Evolutionary conservation across 257 asterid species (phyloP).

Genomic region (Fraxinus cuspidata): DNA sequence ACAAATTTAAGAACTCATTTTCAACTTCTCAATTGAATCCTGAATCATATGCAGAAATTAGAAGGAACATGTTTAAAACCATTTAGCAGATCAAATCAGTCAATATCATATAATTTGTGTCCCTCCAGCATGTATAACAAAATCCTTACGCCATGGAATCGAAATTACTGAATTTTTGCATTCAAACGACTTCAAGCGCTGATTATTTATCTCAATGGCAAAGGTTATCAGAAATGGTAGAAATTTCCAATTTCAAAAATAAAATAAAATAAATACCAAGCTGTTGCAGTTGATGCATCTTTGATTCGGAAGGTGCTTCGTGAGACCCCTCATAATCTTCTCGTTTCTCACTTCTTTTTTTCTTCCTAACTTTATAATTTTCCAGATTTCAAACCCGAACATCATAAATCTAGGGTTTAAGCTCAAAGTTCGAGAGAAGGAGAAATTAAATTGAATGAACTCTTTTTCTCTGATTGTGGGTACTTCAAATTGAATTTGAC

Average conservation of each 20-base stretch:
- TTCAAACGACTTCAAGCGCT: neutral
- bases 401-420: neutral
- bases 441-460: constrained; percentile 5
- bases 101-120: neutral
- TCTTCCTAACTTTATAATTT: constrained; percentile 56
- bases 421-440: constrained; percentile 20
- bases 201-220: neutral
- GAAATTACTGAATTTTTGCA: neutral
- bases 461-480: too few relatives aligned
- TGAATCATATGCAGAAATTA: neutral
- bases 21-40: neutral
- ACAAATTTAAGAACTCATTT: neutral
- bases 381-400: constrained; percentile 26
- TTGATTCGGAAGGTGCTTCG: constrained; percentile 96
- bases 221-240: neutral
- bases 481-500: constrained; percentile 10
- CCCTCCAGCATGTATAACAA: neutral
- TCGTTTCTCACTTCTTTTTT: constrained; percentile 84
- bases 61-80: neutral
- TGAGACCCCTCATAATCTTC: constrained; percentile 85
- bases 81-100: neutral
- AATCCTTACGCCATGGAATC: neutral
- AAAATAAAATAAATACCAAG: constrained; percentile 48
- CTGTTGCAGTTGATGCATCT: constrained; percentile 94
- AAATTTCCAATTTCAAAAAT: neutral